Conservation (phyloP, 176 grass and related monocot species). For the Otatea glauca region DNA sequence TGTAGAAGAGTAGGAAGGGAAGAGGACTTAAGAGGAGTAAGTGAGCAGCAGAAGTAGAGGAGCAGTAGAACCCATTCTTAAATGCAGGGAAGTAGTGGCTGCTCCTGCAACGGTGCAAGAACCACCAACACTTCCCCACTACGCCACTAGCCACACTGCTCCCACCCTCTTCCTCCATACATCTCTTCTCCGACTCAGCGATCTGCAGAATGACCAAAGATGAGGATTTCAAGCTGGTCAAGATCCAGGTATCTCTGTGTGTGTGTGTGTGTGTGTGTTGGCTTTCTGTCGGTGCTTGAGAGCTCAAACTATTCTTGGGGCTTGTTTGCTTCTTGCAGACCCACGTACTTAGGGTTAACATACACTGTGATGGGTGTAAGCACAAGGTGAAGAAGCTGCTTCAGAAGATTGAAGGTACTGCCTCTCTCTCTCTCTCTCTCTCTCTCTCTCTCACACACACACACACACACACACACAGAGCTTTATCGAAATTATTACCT, state of each 20-base stretch:
- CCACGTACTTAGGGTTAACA: constrained; percentile 89
- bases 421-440: background rate
- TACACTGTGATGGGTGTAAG: constrained; percentile 98
- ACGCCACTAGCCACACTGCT: constrained; percentile 39
- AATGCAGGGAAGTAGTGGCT: constrained; percentile 43
- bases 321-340: constrained; percentile 65
- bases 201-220: constrained; percentile 75
- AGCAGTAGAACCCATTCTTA: constrained; percentile 40
- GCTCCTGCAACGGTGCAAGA: constrained; percentile 60
- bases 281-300: constrained; percentile 21
- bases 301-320: constrained; percentile 41
- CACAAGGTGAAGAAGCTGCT: constrained; percentile 96
- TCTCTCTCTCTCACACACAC: background rate
- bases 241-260: constrained; percentile 74
- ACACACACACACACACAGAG: no score
- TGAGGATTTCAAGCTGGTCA: constrained; percentile 97
- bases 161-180: background rate
- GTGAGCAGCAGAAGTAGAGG: background rate
- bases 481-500: background rate
- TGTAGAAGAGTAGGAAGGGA: background rate
- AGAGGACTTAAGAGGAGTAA: background rate
- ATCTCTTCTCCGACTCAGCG: background rate
- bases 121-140: constrained; percentile 37
- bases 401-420: constrained; percentile 90
- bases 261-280: background rate